Conservation (phyloP, 2,329 filamentous ascomycete genomes). For the Calonectria naviculata region DNA sequence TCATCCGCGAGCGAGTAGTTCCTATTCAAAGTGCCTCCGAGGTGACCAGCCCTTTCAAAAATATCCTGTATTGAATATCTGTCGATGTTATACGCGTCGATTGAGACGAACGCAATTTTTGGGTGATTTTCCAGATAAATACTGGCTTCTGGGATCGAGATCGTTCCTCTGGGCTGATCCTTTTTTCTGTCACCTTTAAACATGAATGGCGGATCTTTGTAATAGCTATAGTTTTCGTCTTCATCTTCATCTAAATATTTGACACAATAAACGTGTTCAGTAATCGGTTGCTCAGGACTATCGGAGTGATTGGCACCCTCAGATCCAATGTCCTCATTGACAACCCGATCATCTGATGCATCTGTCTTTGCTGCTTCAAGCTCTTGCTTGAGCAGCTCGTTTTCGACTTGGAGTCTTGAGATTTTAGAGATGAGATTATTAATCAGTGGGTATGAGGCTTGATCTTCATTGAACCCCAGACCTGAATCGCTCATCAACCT, state of each 20-base stretch:
- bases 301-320: neutral
- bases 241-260: no score
- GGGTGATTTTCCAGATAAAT: neutral
- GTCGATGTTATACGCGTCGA: neutral
- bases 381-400: conserved; percentile 12
- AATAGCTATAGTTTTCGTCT: neutral
- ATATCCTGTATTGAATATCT: neutral
- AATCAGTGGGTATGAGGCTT: neutral
- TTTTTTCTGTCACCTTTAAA: conserved; percentile 19
- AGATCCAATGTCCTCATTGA: neutral
- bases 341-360: no score
- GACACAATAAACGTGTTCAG: neutral
- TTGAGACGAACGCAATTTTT: neutral
- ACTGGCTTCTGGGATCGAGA: neutral
- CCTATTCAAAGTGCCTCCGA: neutral
- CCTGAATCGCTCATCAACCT: neutral
- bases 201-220: conserved; percentile 15
- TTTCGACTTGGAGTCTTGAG: conserved; percentile 15
- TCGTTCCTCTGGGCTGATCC: neutral
- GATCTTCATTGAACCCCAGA: neutral
- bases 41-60: neutral
- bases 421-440: conserved; percentile 1
- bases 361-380: neutral
- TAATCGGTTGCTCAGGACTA: neutral
- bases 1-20: neutral